Conservation (phyloP, 2,329 filamentous ascomycete genomes). For the Trichoderma cornu-damae region DNA sequence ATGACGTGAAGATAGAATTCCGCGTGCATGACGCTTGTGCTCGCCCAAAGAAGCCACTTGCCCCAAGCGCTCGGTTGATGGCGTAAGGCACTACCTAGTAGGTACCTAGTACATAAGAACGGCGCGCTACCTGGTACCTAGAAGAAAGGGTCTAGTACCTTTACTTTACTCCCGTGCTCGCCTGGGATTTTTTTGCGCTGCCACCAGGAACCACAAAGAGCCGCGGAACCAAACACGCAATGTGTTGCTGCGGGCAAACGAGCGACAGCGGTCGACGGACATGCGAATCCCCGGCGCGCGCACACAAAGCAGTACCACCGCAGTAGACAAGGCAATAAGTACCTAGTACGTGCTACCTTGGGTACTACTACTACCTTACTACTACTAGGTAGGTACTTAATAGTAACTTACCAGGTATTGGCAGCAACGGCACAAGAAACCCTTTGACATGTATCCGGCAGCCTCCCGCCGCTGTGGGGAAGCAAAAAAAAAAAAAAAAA, state of each 20-base stretch:
- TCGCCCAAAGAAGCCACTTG: neutral
- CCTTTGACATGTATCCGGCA: conserved; percentile 3
- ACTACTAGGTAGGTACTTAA: too few relatives aligned
- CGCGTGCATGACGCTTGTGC: conserved; percentile 6
- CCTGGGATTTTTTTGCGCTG: too few relatives aligned
- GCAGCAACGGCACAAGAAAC: too few relatives aligned
- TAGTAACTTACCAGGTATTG: too few relatives aligned
- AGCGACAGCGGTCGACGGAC: too few relatives aligned
- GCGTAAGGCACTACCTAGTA: neutral
- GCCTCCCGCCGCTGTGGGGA: neutral
- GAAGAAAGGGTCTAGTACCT: too few relatives aligned
- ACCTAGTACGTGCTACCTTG: neutral
- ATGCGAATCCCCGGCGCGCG: too few relatives aligned
- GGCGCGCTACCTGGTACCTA: neutral
- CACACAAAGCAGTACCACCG: too few relatives aligned
- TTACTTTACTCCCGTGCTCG: neutral
- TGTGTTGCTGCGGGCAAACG: too few relatives aligned
- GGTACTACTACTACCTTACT: too few relatives aligned
- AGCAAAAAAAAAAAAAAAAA: neutral
- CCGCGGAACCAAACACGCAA: too few relatives aligned
- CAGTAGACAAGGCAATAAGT: too few relatives aligned
- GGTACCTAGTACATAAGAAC: neutral
- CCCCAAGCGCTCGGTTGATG: neutral
- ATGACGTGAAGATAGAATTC: neutral
- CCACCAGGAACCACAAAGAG: conserved; percentile 4